Conservation (phyloP, 192 early-diverging fungal species). For the Globomyces pollinis-pini region DNA sequence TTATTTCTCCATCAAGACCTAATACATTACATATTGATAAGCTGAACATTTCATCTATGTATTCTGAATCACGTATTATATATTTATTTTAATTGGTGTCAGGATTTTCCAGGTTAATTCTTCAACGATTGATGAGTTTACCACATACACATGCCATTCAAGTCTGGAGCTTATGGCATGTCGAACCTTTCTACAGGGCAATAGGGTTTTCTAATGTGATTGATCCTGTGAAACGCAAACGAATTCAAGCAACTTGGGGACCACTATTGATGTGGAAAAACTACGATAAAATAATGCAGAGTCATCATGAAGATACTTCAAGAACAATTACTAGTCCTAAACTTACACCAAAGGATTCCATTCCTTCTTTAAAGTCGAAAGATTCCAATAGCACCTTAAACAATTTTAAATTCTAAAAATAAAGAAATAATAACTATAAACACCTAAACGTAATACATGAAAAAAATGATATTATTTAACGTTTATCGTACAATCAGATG, state of each 20-base stretch:
- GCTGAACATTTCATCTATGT: slow-evolving; percentile 17
- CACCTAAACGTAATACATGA: background rate
- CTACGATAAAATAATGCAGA: background rate
- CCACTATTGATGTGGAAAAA: slow-evolving; percentile 5
- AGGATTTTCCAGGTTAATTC: slow-evolving; percentile 21
- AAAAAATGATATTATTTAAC: background rate
- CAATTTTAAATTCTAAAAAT: background rate
- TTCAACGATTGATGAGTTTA: slow-evolving; percentile 21
- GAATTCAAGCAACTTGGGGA: slow-evolving; percentile 2
- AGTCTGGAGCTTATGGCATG: slow-evolving; percentile 30
- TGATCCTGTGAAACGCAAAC: background rate
- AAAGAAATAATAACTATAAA: too few species aligned
- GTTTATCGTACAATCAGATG: background rate
- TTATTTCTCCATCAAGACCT: slow-evolving; percentile 4
- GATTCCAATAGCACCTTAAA: background rate
- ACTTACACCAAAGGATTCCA: background rate
- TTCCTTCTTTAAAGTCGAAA: background rate
- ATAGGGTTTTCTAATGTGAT: slow-evolving; percentile 22
- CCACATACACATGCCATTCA: slow-evolving; percentile 15
- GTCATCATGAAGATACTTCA: background rate
- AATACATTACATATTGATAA: slow-evolving; percentile 23
- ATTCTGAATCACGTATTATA: slow-evolving; percentile 7
- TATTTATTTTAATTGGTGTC: too few species aligned
- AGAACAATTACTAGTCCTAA: background rate
- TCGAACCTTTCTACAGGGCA: slow-evolving; percentile 26